Evolutionary conservation across 768 basidiomycete genomes (phyloP), one percentile per base, ranked within the genome.

Genomic region (Termitomyces sp.): DNA sequence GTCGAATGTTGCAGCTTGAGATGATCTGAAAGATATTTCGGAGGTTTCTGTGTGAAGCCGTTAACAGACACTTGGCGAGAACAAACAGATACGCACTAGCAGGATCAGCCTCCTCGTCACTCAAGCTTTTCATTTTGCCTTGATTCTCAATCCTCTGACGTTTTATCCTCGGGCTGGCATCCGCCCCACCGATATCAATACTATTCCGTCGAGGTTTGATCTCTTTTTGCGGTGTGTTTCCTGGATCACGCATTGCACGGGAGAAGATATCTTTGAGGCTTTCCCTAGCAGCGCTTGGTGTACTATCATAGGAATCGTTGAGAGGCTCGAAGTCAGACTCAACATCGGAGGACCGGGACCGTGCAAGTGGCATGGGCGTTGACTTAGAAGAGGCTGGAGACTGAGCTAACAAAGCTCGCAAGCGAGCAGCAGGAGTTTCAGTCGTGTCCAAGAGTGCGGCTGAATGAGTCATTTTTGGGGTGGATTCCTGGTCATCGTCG

Each of bases 191-290:
- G 7, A 70, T 66, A 64, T 84, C 84, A 48, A 86, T 76, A 66
- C 85, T 88, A 63, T 82, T 86, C 67, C 84, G 72, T 54, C 84
- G 72, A n/a, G 55, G 68, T 61, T 75, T 71, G 37, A 55, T 64
- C 59, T 62, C 65, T 68, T 85, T 89, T 66, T 79, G 78, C 2
- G 89, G 86, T 5, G 86, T 88, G 62, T 82, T 79, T 3, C 82
- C 86, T 0, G 87, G 79, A 22, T 87, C 84, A 39, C 84, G 82
- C 47, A 84, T 73, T 2, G 85, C 87, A 55, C 78, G 79, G n/a
- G 82, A 82, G 66, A 91, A 89, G 32, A 91, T 75, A 57, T 83
- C 79, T 66, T 78, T 87, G 46, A 91, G 66, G 67, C 78, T 86
- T 62, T 83, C 81, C 47, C 80, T 81, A 18, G 82, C 80, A 51